Evolutionary conservation across 2,329 filamentous ascomycete species (phyloP), one percentile per base, ranked within the genome.

Genomic region (Epichloe aotearoae): DNA sequence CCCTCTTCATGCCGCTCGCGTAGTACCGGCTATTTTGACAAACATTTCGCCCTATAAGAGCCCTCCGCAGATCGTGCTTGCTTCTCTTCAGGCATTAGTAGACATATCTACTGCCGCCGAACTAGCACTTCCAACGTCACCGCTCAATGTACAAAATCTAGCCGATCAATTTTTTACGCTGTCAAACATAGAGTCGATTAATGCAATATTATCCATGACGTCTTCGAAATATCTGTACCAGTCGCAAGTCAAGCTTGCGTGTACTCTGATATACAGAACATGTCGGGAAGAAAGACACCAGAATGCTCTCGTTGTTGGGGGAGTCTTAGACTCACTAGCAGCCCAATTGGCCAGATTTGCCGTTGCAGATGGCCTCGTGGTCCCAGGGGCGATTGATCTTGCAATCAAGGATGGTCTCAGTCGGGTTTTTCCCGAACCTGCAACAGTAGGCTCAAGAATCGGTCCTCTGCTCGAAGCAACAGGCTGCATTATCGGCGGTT

Each of bases 391-490:
- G 4, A 79, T 83, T 49, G 62, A 72, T 2, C 63, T 75, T 43
- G 73, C 77, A 33, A 67, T 70, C n/a, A 68, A 70, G 33, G 74
- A 82, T 50, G 76, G 76, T 7, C 61, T 82, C 36, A 65, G 73
- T 49, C 74, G 77, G 7, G 70, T 73, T 19, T 75, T 88, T 45
- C 85, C 84, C 3, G 67, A 74, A 3, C 73, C 84, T 23, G 79
- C 86, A 7, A 75, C 78, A 2, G 69, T 73, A 14, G 72, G 70
- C 15, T 72, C 79, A 26, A 79, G 77, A 53, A 68, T 95, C 39
- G 75, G 81, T 2, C 80, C 81, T 10, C 77, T 95, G 17, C 69
- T 97, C 6, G 83, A 88, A 54, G 87, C 90, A 0, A 79, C 95
- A 47, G 77, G 82, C 19, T 77, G 82, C 44, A 84, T 96, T 46